These are phyloP conservation scores for Colletotrichum gloeosporioides DNA, from an alignment of 2,329 filamentous ascomycete genomes.

Conservation along the genomic window DNA sequence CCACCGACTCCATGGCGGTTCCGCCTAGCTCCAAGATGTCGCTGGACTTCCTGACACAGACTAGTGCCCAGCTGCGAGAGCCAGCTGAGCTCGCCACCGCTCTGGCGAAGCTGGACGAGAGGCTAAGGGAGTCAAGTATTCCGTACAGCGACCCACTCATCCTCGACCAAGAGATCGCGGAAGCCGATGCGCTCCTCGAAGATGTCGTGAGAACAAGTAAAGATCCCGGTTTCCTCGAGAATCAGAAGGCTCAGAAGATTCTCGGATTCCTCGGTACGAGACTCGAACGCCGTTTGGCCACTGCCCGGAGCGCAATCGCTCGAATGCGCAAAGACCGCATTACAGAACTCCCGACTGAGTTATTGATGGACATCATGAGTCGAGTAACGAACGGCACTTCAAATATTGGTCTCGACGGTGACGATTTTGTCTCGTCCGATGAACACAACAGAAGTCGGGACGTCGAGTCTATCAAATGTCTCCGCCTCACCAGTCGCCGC, in stretches of 20 bases:
- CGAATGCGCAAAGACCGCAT: not conserved
- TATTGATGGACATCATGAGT: not conserved
- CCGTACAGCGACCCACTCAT: not conserved
- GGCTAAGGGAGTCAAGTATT: not conserved
- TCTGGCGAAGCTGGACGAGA: not conserved
- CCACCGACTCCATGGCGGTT: not conserved
- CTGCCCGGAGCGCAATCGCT: not conserved
- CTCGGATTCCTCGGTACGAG: not conserved
- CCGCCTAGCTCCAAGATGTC: not conserved
- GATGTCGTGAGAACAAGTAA: not conserved
- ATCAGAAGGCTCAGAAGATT: not conserved
- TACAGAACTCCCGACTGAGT: not conserved
- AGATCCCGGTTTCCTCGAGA: not conserved
- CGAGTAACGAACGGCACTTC: not conserved
- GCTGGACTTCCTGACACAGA: not conserved
- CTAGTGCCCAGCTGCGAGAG: not conserved
- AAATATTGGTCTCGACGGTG: not conserved
- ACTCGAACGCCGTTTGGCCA: not conserved
- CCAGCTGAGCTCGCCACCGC: not conserved
- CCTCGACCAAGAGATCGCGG: not conserved
- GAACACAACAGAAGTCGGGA: not conserved
- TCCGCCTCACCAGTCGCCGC: not conserved
- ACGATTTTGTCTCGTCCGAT: not conserved
- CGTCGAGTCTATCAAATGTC: not conserved
- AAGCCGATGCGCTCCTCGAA: not conserved